These are phyloP conservation scores for Bjerkandera adusta DNA, from an alignment of 1,284 basidiomycete genomes.

Conservation along the genomic window DNA sequence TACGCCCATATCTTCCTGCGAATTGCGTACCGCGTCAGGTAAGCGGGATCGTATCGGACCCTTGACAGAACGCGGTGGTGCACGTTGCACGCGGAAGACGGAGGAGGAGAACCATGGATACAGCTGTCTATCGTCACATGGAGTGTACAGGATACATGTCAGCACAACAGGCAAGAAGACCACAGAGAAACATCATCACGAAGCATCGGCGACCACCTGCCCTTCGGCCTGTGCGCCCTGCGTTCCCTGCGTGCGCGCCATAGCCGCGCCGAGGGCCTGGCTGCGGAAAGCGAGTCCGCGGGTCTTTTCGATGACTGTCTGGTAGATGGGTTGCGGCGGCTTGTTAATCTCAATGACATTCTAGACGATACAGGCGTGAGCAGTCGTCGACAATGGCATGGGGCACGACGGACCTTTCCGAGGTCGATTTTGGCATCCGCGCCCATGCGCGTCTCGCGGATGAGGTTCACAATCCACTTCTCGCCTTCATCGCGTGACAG, in stretches of 20 bases:
- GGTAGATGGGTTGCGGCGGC: conserved; percentile 88
- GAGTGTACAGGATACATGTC: conserved; percentile 2
- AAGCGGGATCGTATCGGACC: no score
- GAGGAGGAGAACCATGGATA: neutral
- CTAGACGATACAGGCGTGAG: conserved; percentile 38
- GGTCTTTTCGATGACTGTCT: conserved; percentile 95
- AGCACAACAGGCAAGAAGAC: neutral
- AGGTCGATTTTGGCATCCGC: conserved; percentile 97
- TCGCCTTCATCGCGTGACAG: conserved; percentile 93
- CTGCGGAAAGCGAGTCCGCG: conserved; percentile 90
- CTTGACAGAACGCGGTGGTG: no score
- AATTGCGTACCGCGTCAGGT: no score
- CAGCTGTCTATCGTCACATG: neutral
- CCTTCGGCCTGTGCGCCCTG: conserved; percentile 4
- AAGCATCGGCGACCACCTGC: neutral
- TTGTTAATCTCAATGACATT: conserved; percentile 97
- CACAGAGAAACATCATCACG: neutral
- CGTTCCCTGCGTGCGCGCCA: conserved; percentile 47
- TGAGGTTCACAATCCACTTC: conserved; percentile 99
- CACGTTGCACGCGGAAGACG: no score
- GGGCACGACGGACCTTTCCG: conserved; percentile 63
- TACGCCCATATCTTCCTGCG: no score
- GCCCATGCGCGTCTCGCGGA: conserved; percentile 94
- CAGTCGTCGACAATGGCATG: conserved; percentile 6
- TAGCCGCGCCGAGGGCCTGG: conserved; percentile 86